A percentile compares a stretch with the other conserved stretches of the same genome.
These are phyloP conservation scores for Tuber brumale DNA, from an alignment of 495 filamentous ascomycete genomes.

Conservation along the genomic window DNA sequence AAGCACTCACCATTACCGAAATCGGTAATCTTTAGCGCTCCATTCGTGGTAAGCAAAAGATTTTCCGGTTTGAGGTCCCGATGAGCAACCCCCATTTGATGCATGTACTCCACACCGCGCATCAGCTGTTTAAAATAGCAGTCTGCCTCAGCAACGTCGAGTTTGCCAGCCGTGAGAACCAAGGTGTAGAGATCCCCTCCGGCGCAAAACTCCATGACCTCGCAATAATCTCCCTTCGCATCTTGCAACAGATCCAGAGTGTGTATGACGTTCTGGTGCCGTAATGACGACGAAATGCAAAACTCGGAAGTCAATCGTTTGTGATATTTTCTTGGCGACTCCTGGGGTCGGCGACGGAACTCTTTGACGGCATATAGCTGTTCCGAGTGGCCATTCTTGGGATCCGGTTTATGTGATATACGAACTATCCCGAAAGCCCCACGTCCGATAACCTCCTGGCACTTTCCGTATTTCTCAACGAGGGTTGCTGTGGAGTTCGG, in stretches of 20 bases:
- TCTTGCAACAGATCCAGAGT: constrained; percentile 93
- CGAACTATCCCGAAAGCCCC: constrained; percentile 96
- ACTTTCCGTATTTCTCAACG: constrained; percentile 97
- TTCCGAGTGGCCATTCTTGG: constrained; percentile 69
- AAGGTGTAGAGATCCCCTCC: constrained; percentile 95
- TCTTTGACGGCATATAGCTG: constrained; percentile 98
- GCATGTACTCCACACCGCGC: constrained; percentile 98
- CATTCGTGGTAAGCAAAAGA: constrained; percentile 83
- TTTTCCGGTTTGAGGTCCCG: constrained; percentile 98
- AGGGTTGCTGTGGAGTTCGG: constrained; percentile 72
- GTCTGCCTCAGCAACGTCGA: constrained; percentile 90
- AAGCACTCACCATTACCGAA: constrained; percentile 99
- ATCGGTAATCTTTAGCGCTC: constrained; percentile 96
- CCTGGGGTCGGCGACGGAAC: constrained; percentile 87
- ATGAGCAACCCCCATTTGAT: constrained; percentile 98
- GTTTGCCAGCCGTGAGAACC: constrained; percentile 81
- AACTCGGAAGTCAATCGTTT: constrained; percentile 98
- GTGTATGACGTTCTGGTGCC: constrained; percentile 97
- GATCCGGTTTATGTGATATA: constrained; percentile 93
- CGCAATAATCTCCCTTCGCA: constrained; percentile 95
- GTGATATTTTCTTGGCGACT: constrained; percentile 93
- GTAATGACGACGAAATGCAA: constrained; percentile 93
- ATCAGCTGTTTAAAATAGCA: constrained; percentile 99
- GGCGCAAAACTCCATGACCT: constrained; percentile 99
- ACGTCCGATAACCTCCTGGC: constrained; percentile 94